Conservation (phyloP, 306 rosid species). For the Ceratonia siliqua region DNA sequence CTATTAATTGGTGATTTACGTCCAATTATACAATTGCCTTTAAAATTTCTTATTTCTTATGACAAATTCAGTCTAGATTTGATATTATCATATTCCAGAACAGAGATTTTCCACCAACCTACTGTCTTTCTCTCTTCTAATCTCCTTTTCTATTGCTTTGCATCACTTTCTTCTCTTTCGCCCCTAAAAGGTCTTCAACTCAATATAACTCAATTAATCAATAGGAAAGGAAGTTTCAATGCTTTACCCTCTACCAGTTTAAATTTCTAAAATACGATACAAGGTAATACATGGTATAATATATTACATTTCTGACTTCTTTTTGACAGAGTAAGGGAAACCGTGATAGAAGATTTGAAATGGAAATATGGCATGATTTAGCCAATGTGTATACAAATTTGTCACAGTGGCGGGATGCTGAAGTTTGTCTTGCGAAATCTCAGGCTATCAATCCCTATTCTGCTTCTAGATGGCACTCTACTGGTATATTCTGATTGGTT, state of each 20-base stretch:
- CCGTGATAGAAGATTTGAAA: constrained; percentile 68
- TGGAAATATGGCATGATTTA: constrained; percentile 91
- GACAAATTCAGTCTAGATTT: not conserved
- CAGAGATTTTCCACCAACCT: not conserved
- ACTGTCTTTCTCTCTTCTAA: not conserved
- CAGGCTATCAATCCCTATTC: constrained; percentile 77
- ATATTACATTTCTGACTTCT: constrained; percentile 15
- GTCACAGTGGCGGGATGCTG: constrained; percentile 87
- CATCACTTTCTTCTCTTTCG: not conserved
- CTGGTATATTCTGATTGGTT: constrained; percentile 48
- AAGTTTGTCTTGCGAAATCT: constrained; percentile 81
- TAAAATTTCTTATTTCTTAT: not conserved
- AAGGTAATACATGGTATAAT: not conserved
- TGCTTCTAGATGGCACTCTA: constrained; percentile 83
- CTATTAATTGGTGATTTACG: not conserved
- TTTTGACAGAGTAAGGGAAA: constrained; percentile 53
- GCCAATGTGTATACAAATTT: constrained; percentile 66
- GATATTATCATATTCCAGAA: not conserved
- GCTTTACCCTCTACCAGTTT: not conserved
- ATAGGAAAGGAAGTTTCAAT: not conserved
- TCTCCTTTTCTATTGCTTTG: not conserved
- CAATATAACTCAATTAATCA: constrained; percentile 10
- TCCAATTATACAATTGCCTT: not conserved
- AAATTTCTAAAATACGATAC: not conserved
- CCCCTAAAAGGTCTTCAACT: not conserved